Conservation (phyloP, 306 rosid species). For the Citrullus amarus region DNA sequence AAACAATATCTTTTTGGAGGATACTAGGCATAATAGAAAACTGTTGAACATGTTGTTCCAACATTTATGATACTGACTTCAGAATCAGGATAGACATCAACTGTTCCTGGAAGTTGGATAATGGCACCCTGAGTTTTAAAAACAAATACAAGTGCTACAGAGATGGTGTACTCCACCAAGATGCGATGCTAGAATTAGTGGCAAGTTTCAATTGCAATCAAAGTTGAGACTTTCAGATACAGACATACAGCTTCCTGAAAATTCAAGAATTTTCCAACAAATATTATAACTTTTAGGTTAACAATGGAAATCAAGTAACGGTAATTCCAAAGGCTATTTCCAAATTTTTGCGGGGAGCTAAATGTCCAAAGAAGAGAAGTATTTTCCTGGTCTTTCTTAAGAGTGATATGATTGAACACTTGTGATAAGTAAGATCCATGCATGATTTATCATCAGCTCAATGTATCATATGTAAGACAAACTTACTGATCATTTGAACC, state of each 20-base stretch:
- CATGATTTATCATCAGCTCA: not conserved
- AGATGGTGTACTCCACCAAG: not conserved
- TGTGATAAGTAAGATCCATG: not conserved
- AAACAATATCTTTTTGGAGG: not conserved
- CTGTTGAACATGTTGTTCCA: not conserved
- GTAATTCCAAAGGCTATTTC: not conserved
- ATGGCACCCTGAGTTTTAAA: not conserved
- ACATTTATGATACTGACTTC: not conserved
- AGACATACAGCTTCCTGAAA: not conserved
- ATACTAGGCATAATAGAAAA: not conserved
- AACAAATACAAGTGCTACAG: not conserved
- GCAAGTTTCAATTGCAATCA: not conserved
- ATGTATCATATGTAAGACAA: not conserved
- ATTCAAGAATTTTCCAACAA: not conserved
- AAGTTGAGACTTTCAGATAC: not conserved
- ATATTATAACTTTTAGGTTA: not conserved
- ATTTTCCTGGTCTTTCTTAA: not conserved
- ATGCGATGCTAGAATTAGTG: not conserved
- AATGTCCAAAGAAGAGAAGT: not conserved
- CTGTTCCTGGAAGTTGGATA: not conserved
- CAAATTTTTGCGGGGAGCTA: not conserved
- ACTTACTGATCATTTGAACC: not conserved
- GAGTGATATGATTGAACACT: not conserved
- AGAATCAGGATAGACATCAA: not conserved
- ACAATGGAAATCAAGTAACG: not conserved